Evolutionary conservation across 805 yeast genomes (phyloP), one percentile per base, ranked within the genome.

Genomic region (Maudiozyma barnettii): DNA sequence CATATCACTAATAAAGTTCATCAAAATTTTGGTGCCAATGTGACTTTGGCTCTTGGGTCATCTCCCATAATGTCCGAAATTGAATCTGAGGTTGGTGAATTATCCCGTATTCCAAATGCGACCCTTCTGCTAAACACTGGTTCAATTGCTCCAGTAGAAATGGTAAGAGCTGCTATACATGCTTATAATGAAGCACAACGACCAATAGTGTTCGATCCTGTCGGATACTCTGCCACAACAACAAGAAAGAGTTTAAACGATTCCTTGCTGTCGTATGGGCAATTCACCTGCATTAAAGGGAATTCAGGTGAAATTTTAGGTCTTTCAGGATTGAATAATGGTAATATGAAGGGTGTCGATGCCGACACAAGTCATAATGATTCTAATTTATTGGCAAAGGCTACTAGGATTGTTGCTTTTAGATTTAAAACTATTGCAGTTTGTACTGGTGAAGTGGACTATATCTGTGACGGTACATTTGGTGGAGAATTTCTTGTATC

Each of bases 1-100:
- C 95, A 89, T 56, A 82, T 90, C 49, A 89, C 96, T 19, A 89
- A 89, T 59, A 76, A 74, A 47, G 96, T 90, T n/a, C 96, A 85
- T 23, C 85, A 85, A 58, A 84, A 86, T 61, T 79, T 86, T 59
- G 82, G 89, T 49, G 96, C 97, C 5, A 89, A 89, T 58, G 85
- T 86, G 6, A 78, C 93, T 0, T 68, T 90, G 47, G 88, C 96
- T 0, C 66, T 83, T 18, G 95, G 95, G 4, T 93, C 83, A 0
- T 81, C 95, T 1, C 96, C 97, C 1, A 79, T 85, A 18, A 89
- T 89, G 96, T 81, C 93, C 18, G 95, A 86, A 57, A 71, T 79
- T 35, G 57, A 70, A 1, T 74, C 71, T 1, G 96, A 90, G 57
- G 88, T 75, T 54, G 74, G 63, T 5, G 91, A 84, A 19, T 71